Conservation (phyloP, 2,329 filamentous ascomycete genomes). For the Xylariales sp. region DNA sequence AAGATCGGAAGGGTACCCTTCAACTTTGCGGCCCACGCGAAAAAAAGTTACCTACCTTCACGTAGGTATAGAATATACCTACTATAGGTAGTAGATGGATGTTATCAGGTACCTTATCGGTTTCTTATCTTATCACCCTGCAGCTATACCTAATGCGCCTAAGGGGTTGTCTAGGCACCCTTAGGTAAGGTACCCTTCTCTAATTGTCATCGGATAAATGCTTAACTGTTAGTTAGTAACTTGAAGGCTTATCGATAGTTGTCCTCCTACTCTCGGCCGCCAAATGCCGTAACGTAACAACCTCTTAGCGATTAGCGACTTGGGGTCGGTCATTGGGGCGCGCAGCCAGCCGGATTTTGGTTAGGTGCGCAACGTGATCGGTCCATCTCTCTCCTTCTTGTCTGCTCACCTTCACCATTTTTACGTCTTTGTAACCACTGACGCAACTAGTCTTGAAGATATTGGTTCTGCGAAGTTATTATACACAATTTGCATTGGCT, state of each 20-base stretch:
- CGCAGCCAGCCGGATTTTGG: conserved; percentile 43
- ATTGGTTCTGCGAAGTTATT: conserved; percentile 37
- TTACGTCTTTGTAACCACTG: conserved; percentile 34
- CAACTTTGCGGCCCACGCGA: conserved; percentile 4
- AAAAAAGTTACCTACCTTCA: conserved; percentile 39
- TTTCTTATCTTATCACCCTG: conserved; percentile 7
- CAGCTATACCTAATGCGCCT: background rate
- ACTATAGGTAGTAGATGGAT: background rate
- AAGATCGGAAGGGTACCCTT: background rate
- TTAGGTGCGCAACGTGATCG: conserved; percentile 45
- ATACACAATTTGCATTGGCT: conserved; percentile 29
- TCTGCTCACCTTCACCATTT: conserved; percentile 36
- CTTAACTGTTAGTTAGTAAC: background rate
- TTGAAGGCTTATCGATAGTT: conserved; percentile 45
- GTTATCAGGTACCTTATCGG: background rate
- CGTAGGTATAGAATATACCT: background rate
- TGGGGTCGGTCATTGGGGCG: conserved; percentile 39
- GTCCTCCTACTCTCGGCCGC: conserved; percentile 40
- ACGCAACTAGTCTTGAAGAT: conserved; percentile 37
- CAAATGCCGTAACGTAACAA: conserved; percentile 46
- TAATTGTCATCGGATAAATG: background rate
- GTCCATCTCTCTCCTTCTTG: conserved; percentile 40
- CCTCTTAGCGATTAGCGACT: conserved; percentile 29
- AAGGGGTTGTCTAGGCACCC: too few species aligned
- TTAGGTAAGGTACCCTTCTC: too few species aligned